Base-by-base conservation (phyloP, 257 asterid genomes). In the Rauvolfia tetraphylla region DNA sequence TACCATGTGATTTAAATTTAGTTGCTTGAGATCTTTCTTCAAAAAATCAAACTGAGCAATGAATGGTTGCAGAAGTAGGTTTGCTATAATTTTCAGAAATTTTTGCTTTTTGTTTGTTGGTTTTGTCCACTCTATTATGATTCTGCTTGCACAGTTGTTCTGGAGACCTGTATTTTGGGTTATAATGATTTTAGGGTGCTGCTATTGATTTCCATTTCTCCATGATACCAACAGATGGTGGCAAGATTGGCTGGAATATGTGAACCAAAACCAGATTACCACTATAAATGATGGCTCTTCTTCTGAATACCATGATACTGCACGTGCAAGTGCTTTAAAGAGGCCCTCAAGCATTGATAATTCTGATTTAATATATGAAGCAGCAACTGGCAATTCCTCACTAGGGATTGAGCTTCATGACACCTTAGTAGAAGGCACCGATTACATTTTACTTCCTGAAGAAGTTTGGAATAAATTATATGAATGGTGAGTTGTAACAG, bases 201-300 rank as follows among this genome's bases (percentile, higher is more conserved):
- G 27, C 29, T 48, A 51, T 29, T 31, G 49, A 39, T 57, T 18
- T 59, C 22, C 39, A 13, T 66, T 56, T 66, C 22, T 54, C 67
- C 72, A 67, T 81, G 85, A 67, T 80, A 9, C 71, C 81, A 71
- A 31, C 88, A 95, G 99, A 82, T 95, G 99, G 99, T 95, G 99
- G 99, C 99, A 95, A 81, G 93, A 86, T 77, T 95, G 99, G 99
- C 95, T 95, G 46, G 95, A 85, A 75, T 95, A 93, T 78, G 99
- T 90, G 82, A 95, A 85, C 82, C 98, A 91, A 75, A 87, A 70
- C 78, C 96, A 87, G 79, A 72, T 80, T 15, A 82, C 78, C 78
- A 75, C 68, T 71, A 81, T 58, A 58, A 87, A 83, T 81, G 96
- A 90, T 38, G 96, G 89, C 76, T 84, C 97, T 46, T 86, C 91